Conservation (phyloP, 495 filamentous ascomycete species). For the Pseudomonodictys pantanalensis region DNA sequence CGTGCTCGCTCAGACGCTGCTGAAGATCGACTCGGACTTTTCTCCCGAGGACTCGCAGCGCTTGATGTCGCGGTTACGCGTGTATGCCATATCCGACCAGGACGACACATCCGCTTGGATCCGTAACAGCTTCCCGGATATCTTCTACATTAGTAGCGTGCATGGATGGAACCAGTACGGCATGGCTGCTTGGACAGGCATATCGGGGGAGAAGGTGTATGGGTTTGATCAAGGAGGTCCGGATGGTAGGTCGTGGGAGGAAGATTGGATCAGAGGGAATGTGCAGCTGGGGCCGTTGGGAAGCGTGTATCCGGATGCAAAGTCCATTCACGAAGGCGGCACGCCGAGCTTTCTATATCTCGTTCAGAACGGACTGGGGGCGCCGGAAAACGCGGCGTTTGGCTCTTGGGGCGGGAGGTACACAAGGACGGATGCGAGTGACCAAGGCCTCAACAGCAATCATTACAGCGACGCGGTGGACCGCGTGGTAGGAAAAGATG, state of each 20-base stretch:
- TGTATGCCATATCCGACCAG: constrained; percentile 52
- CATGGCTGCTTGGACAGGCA: constrained; percentile 49
- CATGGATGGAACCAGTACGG: constrained; percentile 52
- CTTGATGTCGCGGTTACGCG: constrained; percentile 44
- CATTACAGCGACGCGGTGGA: constrained; percentile 48
- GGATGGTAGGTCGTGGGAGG: constrained; percentile 42
- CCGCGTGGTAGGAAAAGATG: constrained; percentile 43
- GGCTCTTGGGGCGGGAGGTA: constrained; percentile 53
- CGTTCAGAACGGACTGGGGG: constrained; percentile 50
- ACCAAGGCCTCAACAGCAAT: constrained; percentile 21
- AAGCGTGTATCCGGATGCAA: constrained; percentile 43
- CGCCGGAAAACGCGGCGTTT: constrained; percentile 46
- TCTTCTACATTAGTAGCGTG: constrained; percentile 49
- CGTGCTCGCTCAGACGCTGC: constrained; percentile 46
- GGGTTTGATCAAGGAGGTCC: constrained; percentile 48
- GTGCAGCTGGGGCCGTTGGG: constrained; percentile 49
- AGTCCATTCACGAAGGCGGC: constrained; percentile 50
- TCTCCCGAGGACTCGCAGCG: constrained; percentile 34
- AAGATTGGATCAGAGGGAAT: constrained; percentile 48
- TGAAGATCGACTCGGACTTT: constrained; percentile 37
- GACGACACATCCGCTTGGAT: constrained; percentile 53
- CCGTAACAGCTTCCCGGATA: constrained; percentile 44
- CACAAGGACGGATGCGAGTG: constrained; percentile 31
- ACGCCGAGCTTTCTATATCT: constrained; percentile 50
- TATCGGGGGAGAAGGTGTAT: constrained; percentile 48